Evolutionary conservation across 2,329 filamentous ascomycete species (phyloP).

Genomic region (Beauveria sp.): DNA sequence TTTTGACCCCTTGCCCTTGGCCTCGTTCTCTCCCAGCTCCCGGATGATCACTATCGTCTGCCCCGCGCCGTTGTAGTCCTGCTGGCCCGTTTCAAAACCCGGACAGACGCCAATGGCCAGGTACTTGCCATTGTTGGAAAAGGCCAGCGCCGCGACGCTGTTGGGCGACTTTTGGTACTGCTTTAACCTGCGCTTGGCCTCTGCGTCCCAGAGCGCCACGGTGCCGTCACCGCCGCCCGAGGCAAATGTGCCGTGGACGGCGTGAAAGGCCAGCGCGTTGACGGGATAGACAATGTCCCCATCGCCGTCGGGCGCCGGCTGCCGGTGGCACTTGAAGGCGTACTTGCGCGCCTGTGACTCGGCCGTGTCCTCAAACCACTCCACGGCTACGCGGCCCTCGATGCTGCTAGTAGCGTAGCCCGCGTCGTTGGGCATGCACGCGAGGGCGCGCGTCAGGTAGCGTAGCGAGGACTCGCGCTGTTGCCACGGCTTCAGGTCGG

Average conservation of each 20-base stretch:
- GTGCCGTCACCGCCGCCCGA: slow-evolving; percentile 85
- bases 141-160: slow-evolving; percentile 69
- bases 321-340: slow-evolving; percentile 96
- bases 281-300: slow-evolving; percentile 85
- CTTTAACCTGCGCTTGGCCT: slow-evolving; percentile 80
- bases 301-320: slow-evolving; percentile 54
- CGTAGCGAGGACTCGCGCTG: slow-evolving; percentile 88
- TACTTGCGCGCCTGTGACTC: slow-evolving; percentile 91
- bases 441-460: slow-evolving; percentile 88
- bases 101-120: slow-evolving; percentile 77
- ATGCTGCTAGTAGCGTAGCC: slow-evolving; percentile 91
- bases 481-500: slow-evolving; percentile 73
- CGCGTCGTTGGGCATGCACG: slow-evolving; percentile 93
- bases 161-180: slow-evolving; percentile 81
- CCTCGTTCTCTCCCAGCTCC: slow-evolving; percentile 80
- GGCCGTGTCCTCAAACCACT: slow-evolving; percentile 89
- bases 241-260: slow-evolving; percentile 74
- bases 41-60: slow-evolving; percentile 72
- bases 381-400: slow-evolving; percentile 90
- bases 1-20: slow-evolving; percentile 75
- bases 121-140: slow-evolving; percentile 68
- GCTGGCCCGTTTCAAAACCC: slow-evolving; percentile 80
- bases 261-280: slow-evolving; percentile 84
- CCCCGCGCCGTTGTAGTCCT: slow-evolving; percentile 67
- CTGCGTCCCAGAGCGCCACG: slow-evolving; percentile 88